Evolutionary conservation across 352 stramenopile species (phyloP).

Genomic region (Pythium monospermum): DNA sequence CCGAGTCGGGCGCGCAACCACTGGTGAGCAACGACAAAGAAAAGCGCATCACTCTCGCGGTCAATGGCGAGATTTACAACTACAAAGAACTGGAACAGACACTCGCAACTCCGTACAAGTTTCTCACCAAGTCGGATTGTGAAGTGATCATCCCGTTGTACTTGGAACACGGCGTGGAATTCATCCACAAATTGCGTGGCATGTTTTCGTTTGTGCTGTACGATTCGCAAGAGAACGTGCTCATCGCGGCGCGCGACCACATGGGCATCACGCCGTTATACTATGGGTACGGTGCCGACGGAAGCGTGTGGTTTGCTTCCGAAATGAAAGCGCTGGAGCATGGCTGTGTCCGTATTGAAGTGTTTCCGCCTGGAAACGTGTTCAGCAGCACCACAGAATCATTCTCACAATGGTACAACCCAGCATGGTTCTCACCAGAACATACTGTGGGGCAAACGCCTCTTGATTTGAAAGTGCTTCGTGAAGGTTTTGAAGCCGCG

Average conservation of each 20-base stretch:
- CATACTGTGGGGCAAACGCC: constrained; percentile 53
- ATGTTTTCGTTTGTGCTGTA: constrained; percentile 99
- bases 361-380: constrained; percentile 89
- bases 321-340: constrained; percentile 97
- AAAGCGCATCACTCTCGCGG: constrained; percentile 90
- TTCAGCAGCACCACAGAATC: constrained; percentile 84
- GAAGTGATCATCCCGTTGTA: constrained; percentile 98
- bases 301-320: constrained; percentile 94
- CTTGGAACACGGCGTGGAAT: constrained; percentile 84
- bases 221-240: constrained; percentile 91
- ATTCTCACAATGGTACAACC: constrained; percentile 95
- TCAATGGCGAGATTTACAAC: constrained; percentile 99
- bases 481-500: constrained; percentile 90
- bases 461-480: constrained; percentile 73
- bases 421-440: constrained; percentile 86
- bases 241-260: constrained; percentile 94
- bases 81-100: constrained; percentile 93
- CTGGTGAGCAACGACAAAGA: constrained; percentile 83
- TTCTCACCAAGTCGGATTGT: constrained; percentile 96
- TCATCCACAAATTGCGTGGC: constrained; percentile 91
- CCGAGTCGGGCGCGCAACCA: constrained; percentile 93
- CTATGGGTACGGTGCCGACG: constrained; percentile 97
- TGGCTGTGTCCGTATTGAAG: constrained; percentile 76
- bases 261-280: constrained; percentile 99
- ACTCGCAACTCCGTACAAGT: constrained; percentile 88